These are phyloP conservation scores for Russula sp. DNA, from an alignment of 768 basidiomycete genomes.

Conservation along the genomic window DNA sequence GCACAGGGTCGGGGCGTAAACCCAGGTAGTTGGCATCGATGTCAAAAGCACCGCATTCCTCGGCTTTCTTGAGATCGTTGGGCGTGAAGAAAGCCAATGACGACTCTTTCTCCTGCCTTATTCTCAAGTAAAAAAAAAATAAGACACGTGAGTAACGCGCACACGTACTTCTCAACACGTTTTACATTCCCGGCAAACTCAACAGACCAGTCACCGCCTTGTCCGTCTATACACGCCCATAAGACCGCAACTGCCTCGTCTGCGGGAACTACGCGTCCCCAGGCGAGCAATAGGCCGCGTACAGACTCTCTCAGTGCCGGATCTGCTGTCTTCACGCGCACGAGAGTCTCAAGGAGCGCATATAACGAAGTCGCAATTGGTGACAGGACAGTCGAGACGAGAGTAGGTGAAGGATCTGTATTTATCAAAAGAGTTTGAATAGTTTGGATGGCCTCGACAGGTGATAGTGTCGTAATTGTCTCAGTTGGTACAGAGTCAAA, in stretches of 20 bases:
- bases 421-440: constrained; percentile 58
- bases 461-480: constrained; percentile 12
- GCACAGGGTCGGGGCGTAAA: constrained; percentile 67
- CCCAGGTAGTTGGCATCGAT: constrained; percentile 52
- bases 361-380: constrained; percentile 66
- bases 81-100: constrained; percentile 45
- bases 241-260: constrained; percentile 48
- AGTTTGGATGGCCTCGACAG: constrained; percentile 40
- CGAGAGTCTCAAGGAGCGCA: constrained; percentile 49
- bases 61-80: constrained; percentile 35
- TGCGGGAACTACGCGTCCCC: constrained; percentile 59
- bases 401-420: constrained; percentile 67
- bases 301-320: constrained; percentile 54
- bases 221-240: constrained; percentile 50
- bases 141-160: background rate
- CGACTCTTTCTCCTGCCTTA: constrained; percentile 22
- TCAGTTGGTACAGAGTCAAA: constrained; percentile 5
- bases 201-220: constrained; percentile 48
- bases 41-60: constrained; percentile 37
- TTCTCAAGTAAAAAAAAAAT: background rate
- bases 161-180: constrained; percentile 38
- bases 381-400: constrained; percentile 56
- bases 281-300: constrained; percentile 55
- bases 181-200: constrained; percentile 47
- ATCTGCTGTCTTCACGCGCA: constrained; percentile 51